phyloP scores from a whole-genome alignment of 2,329 filamentous ascomycete species.

The Corniculantispora saksenae region DNA sequence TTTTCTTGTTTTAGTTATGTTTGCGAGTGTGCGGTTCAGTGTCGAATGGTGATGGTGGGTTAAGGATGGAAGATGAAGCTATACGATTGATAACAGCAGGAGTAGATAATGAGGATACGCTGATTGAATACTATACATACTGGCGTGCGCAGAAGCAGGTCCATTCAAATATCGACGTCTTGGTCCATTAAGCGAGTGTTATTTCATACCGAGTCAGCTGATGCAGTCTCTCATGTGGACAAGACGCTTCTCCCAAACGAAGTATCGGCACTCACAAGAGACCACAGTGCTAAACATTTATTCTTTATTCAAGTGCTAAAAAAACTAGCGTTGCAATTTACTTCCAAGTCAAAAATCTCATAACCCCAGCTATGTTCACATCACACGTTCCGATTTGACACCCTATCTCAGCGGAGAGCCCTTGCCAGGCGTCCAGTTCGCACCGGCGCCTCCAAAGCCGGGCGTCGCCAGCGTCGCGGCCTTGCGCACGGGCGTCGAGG shows the following conservation, averaged over 20 bases:
- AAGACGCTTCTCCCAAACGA: too few relatives aligned
- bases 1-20: neutral
- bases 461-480: conserved; percentile 38
- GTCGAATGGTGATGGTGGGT: neutral
- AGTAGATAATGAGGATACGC: conserved; percentile 2
- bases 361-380: neutral
- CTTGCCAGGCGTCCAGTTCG: conserved; percentile 49
- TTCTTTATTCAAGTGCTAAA: neutral
- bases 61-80: neutral
- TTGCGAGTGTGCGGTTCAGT: neutral
- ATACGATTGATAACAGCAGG: neutral
- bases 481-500: conserved; percentile 50
- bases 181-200: neutral
- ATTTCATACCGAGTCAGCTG: neutral
- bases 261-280: neutral
- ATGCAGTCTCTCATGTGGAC: too few relatives aligned
- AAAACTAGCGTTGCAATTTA: neutral
- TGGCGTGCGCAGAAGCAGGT: neutral
- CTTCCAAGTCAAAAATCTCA: neutral
- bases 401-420: conserved; percentile 38
- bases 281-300: neutral
- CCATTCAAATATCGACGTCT: neutral
- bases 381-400: neutral
- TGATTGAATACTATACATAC: neutral
- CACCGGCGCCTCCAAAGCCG: conserved; percentile 39